Evolutionary conservation across 805 yeast species (phyloP).

Genomic region (Lachancea cidri): DNA sequence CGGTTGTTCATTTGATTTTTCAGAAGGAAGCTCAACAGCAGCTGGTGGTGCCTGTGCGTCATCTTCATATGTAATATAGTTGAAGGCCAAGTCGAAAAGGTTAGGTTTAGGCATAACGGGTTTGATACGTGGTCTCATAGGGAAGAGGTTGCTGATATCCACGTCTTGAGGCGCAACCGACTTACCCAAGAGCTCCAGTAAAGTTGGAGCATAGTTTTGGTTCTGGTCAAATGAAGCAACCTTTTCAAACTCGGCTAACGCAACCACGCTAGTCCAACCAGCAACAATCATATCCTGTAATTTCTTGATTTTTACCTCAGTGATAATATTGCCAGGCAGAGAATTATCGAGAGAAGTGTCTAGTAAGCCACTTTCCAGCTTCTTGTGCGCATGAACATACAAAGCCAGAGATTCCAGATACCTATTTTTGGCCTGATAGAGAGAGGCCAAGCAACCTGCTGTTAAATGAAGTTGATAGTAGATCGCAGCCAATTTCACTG

Average conservation of each 20-base stretch:
- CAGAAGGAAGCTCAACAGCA: neutral
- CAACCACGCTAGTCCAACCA: conserved; percentile 28
- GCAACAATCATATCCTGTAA: conserved; percentile 42
- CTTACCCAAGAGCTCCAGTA: conserved; percentile 37
- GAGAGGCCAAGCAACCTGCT: conserved; percentile 25
- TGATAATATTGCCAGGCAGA: conserved; percentile 21
- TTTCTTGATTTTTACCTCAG: conserved; percentile 41
- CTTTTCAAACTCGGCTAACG: conserved; percentile 34
- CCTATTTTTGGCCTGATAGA: conserved; percentile 26
- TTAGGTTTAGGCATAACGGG: conserved; percentile 83
- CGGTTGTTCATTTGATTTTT: conserved; percentile 16
- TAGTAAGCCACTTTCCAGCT: conserved; percentile 13
- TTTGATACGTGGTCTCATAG: conserved; percentile 38
- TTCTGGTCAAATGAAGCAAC: conserved; percentile 8
- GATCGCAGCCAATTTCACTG: conserved; percentile 20
- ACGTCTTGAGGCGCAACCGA: conserved; percentile 19
- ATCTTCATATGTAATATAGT: conserved; percentile 51
- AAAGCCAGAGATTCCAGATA: conserved; percentile 30
- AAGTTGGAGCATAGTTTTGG: conserved; percentile 20
- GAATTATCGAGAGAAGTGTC: conserved; percentile 9
- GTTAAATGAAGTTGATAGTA: conserved; percentile 20
- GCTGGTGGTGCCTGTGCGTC: conserved; percentile 6
- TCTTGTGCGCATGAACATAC: conserved; percentile 22
- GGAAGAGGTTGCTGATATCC: conserved; percentile 24
- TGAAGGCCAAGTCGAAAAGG: conserved; percentile 84